Percentiles rank a stretch among this genome's conserved stretches.
phyloP scores from a whole-genome alignment of 441 rosid genomes.

The Croton laevigatus region DNA sequence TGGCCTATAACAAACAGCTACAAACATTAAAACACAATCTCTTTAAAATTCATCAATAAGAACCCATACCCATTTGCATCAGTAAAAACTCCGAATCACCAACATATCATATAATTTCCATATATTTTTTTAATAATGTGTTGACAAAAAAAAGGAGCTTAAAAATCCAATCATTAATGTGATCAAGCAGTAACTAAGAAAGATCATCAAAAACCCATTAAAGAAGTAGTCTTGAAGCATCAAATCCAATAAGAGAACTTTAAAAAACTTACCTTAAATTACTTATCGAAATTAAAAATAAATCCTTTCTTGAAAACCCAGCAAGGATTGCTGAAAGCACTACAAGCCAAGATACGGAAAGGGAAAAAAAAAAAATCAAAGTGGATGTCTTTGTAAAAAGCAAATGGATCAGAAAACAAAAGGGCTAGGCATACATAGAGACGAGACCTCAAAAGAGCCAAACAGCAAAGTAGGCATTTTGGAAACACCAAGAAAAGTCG shows the following conservation, averaged over 20 bases:
- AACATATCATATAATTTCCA: background rate
- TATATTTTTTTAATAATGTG: background rate
- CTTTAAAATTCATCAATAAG: background rate
- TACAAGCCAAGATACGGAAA: constrained; percentile 3
- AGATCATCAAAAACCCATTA: constrained; percentile 13
- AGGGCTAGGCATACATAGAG: background rate
- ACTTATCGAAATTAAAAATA: background rate
- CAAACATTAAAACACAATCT: background rate
- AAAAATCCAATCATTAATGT: constrained; percentile 8
- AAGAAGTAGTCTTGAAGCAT: constrained; percentile 17
- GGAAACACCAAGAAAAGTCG: constrained; percentile 28
- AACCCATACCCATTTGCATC: background rate
- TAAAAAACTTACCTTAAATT: constrained; percentile 18
- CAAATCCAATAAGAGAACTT: constrained; percentile 18
- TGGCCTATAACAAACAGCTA: background rate
- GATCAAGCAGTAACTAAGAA: constrained; percentile 15
- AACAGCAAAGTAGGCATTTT: constrained; percentile 24
- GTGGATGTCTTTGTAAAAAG: constrained; percentile 11
- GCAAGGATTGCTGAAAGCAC: constrained; percentile 4
- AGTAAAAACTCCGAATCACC: background rate
- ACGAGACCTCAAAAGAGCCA: constrained; percentile 8
- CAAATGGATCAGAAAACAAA: constrained; percentile 11
- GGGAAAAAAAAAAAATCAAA: constrained; percentile 5
- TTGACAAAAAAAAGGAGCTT: background rate
- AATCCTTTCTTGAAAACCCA: constrained; percentile 12